These are phyloP conservation scores for Hypholoma sublateritium DNA, from an alignment of 768 basidiomycete species.

Conservation along the genomic window DNA sequence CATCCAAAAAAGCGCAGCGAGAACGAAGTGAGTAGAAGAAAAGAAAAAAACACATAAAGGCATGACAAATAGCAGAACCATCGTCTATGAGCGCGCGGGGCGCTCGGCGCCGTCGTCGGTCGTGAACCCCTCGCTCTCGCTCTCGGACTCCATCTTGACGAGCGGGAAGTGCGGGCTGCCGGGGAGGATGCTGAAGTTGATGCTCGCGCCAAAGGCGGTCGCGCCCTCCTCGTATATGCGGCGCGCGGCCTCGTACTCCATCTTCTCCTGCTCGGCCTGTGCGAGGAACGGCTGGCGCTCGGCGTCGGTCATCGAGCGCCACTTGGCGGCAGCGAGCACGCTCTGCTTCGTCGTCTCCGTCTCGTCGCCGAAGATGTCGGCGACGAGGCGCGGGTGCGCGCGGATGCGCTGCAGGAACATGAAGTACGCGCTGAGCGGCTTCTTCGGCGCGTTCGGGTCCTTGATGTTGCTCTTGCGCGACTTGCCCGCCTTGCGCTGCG, in stretches of 20 bases:
- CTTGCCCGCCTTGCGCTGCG: slow-evolving; percentile 91
- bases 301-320: slow-evolving; percentile 91
- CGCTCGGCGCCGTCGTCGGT: slow-evolving; percentile 41
- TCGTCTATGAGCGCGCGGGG: not conserved
- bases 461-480: slow-evolving; percentile 93
- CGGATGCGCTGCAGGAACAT: slow-evolving; percentile 93
- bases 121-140: slow-evolving; percentile 64
- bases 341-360: slow-evolving; percentile 94
- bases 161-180: slow-evolving; percentile 64
- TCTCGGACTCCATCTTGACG: slow-evolving; percentile 65
- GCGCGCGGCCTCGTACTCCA: slow-evolving; percentile 86
- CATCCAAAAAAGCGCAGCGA: slow-evolving; percentile 11
- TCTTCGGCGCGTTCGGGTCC: slow-evolving; percentile 96
- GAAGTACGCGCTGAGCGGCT: slow-evolving; percentile 91
- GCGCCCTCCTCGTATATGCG: slow-evolving; percentile 86
- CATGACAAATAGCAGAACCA: not conserved
- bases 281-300: slow-evolving; percentile 95
- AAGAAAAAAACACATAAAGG: slow-evolving; percentile 13
- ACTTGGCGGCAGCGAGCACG: slow-evolving; percentile 88
- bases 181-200: slow-evolving; percentile 82
- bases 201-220: slow-evolving; percentile 63
- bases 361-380: slow-evolving; percentile 84
- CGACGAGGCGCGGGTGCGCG: slow-evolving; percentile 71
- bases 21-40: slow-evolving; percentile 3
- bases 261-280: slow-evolving; percentile 93